Percentiles rank a stretch among this genome's conserved stretches.
These are phyloP conservation scores for Iris pallida DNA, from an alignment of 116 monocot species.

Conservation along the genomic window DNA sequence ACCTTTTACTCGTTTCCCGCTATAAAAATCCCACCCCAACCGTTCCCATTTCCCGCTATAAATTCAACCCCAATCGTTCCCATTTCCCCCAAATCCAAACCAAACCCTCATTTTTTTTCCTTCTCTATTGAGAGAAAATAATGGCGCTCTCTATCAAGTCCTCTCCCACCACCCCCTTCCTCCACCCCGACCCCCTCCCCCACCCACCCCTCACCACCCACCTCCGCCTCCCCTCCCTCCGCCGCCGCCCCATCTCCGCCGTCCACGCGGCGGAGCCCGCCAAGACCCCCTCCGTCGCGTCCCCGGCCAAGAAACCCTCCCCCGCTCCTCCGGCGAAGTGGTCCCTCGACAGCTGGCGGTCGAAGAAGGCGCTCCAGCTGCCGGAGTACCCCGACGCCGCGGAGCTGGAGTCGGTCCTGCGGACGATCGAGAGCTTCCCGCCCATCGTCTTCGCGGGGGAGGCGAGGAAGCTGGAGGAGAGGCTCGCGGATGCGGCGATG, in stretches of 20 bases:
- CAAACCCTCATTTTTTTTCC: too few species aligned
- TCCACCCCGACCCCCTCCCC: constrained; percentile 16
- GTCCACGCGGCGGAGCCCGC: constrained; percentile 51
- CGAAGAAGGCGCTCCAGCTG: constrained; percentile 61
- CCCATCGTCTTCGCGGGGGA: constrained; percentile 65
- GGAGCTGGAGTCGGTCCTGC: constrained; percentile 47
- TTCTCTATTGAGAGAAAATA: background rate
- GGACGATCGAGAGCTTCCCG: constrained; percentile 51
- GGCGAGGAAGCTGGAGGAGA: constrained; percentile 43
- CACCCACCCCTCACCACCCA: background rate
- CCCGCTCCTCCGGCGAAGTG: constrained; percentile 24
- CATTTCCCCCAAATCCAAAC: too few species aligned
- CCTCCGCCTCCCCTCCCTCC: background rate
- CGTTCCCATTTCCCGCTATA: too few species aligned
- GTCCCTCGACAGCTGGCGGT: constrained; percentile 59
- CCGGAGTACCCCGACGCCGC: constrained; percentile 60
- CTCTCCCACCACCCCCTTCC: constrained; percentile 5
- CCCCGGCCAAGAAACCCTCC: constrained; percentile 2
- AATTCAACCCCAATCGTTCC: too few species aligned
- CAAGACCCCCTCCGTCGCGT: constrained; percentile 23
- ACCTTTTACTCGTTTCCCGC: too few species aligned
- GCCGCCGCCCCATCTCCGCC: constrained; percentile 24
- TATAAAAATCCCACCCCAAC: too few species aligned
- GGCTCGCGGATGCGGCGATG: constrained; percentile 43
- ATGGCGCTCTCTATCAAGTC: constrained; percentile 29